Conservation (phyloP, 805 yeast genomes). For the Priceomyces medius region DNA sequence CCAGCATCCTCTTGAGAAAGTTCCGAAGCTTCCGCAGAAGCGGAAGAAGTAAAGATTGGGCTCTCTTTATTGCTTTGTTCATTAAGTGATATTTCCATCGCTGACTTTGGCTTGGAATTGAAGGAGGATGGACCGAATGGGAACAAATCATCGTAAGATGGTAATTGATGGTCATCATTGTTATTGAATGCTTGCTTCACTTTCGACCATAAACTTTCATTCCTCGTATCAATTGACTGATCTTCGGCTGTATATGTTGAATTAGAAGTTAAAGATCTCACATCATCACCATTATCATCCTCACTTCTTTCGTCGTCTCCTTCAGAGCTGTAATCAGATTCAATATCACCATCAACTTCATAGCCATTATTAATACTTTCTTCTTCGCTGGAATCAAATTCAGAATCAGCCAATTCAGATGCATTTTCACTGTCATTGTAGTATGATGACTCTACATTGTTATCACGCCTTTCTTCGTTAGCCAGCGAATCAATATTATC, state of each 20-base stretch:
- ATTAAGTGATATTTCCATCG: constrained; percentile 33
- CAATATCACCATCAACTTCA: constrained; percentile 6
- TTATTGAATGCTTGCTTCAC: constrained; percentile 42
- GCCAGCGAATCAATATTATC: constrained; percentile 8
- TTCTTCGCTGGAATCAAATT: constrained; percentile 24
- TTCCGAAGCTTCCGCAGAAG: constrained; percentile 7
- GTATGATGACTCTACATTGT: constrained; percentile 3
- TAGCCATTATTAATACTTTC: constrained; percentile 12
- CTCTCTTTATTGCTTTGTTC: constrained; percentile 9
- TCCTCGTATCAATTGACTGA: background rate
- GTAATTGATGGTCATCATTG: constrained; percentile 44
- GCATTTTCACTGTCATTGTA: constrained; percentile 12
- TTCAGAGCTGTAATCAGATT: constrained; percentile 2
- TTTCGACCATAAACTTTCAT: constrained; percentile 40
- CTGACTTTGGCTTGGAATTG: constrained; percentile 33
- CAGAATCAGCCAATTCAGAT: constrained; percentile 35
- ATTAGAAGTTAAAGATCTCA: constrained; percentile 4
- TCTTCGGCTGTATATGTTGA: constrained; percentile 6
- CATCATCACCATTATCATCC: constrained; percentile 1
- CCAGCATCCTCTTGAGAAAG: constrained; percentile 28
- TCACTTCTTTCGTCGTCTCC: constrained; percentile 2
- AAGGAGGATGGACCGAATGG: constrained; percentile 47
- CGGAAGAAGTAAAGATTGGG: constrained; percentile 6
- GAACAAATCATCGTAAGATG: constrained; percentile 73
- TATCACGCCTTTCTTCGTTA: constrained; percentile 8